These are phyloP conservation scores for Phaeoacremonium minimum DNA, from an alignment of 2,329 filamentous ascomycete genomes.

Conservation along the genomic window DNA sequence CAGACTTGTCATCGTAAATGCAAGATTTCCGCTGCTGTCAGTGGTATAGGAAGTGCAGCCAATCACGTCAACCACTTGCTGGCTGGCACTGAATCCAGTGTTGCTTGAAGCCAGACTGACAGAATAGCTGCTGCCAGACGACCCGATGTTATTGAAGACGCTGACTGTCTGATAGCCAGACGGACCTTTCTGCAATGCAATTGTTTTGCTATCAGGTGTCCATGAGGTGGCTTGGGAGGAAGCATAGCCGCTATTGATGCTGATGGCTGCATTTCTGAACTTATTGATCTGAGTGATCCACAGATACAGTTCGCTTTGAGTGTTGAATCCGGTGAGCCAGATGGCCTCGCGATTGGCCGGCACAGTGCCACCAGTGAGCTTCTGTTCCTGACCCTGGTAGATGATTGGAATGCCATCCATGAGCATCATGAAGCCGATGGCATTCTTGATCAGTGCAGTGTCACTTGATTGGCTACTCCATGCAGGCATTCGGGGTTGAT, in stretches of 20 bases:
- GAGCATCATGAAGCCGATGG: constrained; percentile 49
- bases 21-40: constrained; percentile 35
- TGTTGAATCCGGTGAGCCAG: constrained; percentile 43
- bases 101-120: constrained; percentile 26
- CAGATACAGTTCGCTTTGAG: constrained; percentile 37
- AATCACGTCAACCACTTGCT: constrained; percentile 34
- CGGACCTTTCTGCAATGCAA: constrained; percentile 43
- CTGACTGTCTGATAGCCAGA: constrained; percentile 27
- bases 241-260: constrained; percentile 29
- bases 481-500: constrained; percentile 38
- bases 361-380: constrained; percentile 35
- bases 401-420: constrained; percentile 54
- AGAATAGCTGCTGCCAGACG: constrained; percentile 18
- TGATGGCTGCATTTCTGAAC: constrained; percentile 40
- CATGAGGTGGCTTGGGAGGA: constrained; percentile 29
- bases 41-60: constrained; percentile 36
- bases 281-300: constrained; percentile 43
- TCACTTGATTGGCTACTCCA: constrained; percentile 42
- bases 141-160: constrained; percentile 34
- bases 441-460: constrained; percentile 44
- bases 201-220: constrained; percentile 31
- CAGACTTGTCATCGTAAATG: constrained; percentile 31
- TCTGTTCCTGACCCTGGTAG: constrained; percentile 56
- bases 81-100: constrained; percentile 29
- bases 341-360: constrained; percentile 44